Base-by-base conservation (phyloP, 495 filamentous ascomycete species). In the Lophiostoma macrostomum region DNA sequence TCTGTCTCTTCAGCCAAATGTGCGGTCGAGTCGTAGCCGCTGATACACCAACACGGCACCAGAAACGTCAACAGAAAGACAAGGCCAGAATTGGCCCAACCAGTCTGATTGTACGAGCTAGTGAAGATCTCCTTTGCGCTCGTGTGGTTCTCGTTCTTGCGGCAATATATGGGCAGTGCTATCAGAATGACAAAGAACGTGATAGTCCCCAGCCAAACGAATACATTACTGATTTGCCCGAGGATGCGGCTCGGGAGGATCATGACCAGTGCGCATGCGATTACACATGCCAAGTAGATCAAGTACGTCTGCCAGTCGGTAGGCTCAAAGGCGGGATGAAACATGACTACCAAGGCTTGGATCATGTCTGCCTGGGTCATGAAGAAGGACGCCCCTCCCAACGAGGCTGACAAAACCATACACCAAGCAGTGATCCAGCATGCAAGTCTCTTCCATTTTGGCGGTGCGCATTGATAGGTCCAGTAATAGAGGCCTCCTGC, bases 1-100 rank as follows among this genome's bases (percentile, higher is more conserved):
- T 54, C 50, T n/a, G 57, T 63, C 41, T 56, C 59, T 36, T 56
- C 53, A 4, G 52, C 37, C 3, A 63, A 40, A 50, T 58, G 59
- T 14, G 43, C 55, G 20, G 37, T 47, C 13, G 59, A 55, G 16
- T 61, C 57, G 50, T 53, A 59, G 19, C 50, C 56, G 53, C 25
- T 64, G 60, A 24, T 37, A 23, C 46, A 50, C 46, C 59, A 55
- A 14, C 27, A 46, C 5, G 42, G 42, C 4, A 32, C 27, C n/a
- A 46, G 27, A 23, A 46, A 46, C 24, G 42, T 46, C 4, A 46
- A 18, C 4, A 46, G 27, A 20, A 46, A 46, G 24, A 46, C 42
- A 7, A 46, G 42, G 42, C 42, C 42, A 32, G 23, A 14, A n/a
- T 18, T 46, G 27, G 24, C 7, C 42, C 42, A 46, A 11, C 42